Percentiles rank a stretch among this genome's conserved stretches.
Conservation (phyloP, 1,139 yeast species). For the Nakaseomyces kungkrabaensis region DNA sequence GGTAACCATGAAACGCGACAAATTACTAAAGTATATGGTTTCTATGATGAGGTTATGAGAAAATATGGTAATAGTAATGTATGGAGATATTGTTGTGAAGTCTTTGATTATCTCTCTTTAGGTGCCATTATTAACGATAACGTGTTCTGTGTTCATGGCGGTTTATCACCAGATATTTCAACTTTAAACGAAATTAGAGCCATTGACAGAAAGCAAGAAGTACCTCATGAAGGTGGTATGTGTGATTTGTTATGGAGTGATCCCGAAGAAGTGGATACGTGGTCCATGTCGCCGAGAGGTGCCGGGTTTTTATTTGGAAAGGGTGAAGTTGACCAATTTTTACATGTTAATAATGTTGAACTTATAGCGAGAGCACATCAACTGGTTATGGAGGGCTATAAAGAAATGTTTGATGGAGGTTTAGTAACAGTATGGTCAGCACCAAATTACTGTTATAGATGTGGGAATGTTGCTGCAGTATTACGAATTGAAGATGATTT, state of each 20-base stretch:
- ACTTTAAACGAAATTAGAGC: constrained; percentile 82
- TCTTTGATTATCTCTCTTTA: constrained; percentile 87
- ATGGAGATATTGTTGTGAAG: constrained; percentile 70
- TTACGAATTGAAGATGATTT: constrained; percentile 66
- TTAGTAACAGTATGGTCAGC: constrained; percentile 92
- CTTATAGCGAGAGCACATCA: constrained; percentile 96
- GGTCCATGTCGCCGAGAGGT: constrained; percentile 98
- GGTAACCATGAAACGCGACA: constrained; percentile 98
- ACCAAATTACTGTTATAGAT: constrained; percentile 88
- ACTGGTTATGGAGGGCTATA: constrained; percentile 94
- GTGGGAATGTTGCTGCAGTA: constrained; percentile 93
- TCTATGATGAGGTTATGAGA: constrained; percentile 92
- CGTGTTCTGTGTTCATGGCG: constrained; percentile 94
- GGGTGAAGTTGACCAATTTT: constrained; percentile 75
- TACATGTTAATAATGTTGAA: constrained; percentile 69
- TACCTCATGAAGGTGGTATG: constrained; percentile 99
- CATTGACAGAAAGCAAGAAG: constrained; percentile 86
- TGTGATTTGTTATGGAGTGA: constrained; percentile 96
- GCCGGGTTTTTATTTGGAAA: constrained; percentile 94
- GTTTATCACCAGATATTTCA: constrained; percentile 86
- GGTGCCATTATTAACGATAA: constrained; percentile 72
- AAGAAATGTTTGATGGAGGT: constrained; percentile 78
- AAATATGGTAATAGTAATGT: constrained; percentile 94
- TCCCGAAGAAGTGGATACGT: constrained; percentile 91
- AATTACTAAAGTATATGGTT: constrained; percentile 95